Percentiles rank a stretch among this genome's conserved stretches.
Evolutionary conservation across 1,284 basidiomycete genomes (phyloP).

Genomic region (Ceratobasidium sp.): DNA sequence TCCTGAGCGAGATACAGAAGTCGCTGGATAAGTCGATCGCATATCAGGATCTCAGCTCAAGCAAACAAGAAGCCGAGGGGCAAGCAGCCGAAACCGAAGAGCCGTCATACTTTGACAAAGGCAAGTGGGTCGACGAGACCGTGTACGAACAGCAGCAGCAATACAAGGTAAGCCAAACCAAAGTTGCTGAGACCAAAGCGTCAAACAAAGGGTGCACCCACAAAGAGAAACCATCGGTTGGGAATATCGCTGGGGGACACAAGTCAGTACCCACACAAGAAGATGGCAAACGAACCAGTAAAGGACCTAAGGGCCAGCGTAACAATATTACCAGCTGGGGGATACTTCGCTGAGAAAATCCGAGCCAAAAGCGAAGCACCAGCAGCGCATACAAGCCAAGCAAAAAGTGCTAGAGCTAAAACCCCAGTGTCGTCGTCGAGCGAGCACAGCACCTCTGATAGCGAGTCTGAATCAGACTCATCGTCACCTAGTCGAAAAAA

Average conservation of each 20-base stretch:
- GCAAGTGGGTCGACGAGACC: neutral
- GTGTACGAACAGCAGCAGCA: neutral
- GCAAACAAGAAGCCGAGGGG: neutral
- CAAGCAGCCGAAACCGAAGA: neutral
- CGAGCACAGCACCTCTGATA: neutral
- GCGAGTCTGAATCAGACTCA: neutral
- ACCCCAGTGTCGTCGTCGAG: neutral
- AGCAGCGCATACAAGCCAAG: neutral
- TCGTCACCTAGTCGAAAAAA: neutral
- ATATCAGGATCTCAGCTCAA: neutral
- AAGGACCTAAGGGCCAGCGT: neutral
- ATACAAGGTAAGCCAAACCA: neutral
- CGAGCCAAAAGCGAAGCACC: neutral
- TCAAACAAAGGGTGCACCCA: neutral
- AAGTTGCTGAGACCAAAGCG: neutral
- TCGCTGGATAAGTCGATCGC: neutral
- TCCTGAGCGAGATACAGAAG: neutral
- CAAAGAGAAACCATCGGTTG: neutral
- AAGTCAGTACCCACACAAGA: too few relatives aligned
- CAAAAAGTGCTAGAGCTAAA: neutral
- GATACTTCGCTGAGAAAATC: constrained; percentile 22
- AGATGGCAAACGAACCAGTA: too few relatives aligned
- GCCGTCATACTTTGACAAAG: constrained; percentile 16
- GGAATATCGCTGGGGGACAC: neutral
- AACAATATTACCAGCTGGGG: neutral